A percentile compares a stretch with the other conserved stretches of the same genome.
Conservation (phyloP, 441 rosid species). For the Daphne laureola region DNA sequence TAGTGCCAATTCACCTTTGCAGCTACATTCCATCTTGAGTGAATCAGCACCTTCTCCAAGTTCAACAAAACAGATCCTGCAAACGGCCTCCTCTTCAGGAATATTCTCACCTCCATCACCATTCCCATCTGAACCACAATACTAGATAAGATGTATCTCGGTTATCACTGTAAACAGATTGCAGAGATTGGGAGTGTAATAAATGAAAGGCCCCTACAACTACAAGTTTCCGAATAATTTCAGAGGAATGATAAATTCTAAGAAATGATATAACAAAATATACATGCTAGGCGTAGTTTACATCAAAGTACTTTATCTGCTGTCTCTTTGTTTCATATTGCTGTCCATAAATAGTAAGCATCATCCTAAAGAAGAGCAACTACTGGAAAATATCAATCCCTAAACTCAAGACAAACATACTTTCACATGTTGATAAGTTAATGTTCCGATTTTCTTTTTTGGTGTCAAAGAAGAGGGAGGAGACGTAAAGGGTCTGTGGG, state of each 20-base stretch:
- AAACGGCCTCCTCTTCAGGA: slow-evolving; percentile 68
- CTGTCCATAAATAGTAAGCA: too few species aligned
- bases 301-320: background rate
- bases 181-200: slow-evolving; percentile 3
- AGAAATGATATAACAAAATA: too few species aligned
- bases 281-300: background rate
- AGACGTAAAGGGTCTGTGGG: background rate
- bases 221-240: background rate
- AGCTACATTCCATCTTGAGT: slow-evolving; percentile 79
- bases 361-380: too few species aligned
- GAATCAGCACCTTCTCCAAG: slow-evolving; percentile 64
- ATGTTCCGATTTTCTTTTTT: too few species aligned
- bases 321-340: too few species aligned
- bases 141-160: slow-evolving; percentile 57
- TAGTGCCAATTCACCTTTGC: slow-evolving; percentile 72
- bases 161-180: slow-evolving; percentile 24
- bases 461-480: too few species aligned
- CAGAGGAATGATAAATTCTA: background rate
- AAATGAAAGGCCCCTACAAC: slow-evolving; percentile 2
- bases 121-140: slow-evolving; percentile 53
- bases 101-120: slow-evolving; percentile 48
- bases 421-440: too few species aligned
- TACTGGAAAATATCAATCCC: too few species aligned
- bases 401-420: too few species aligned
- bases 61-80: slow-evolving; percentile 64